Percentiles rank a stretch among this genome's conserved stretches.
These are phyloP conservation scores for Fistulifera solaris DNA, from an alignment of 108 stramenopile species.

Conservation along the genomic window DNA sequence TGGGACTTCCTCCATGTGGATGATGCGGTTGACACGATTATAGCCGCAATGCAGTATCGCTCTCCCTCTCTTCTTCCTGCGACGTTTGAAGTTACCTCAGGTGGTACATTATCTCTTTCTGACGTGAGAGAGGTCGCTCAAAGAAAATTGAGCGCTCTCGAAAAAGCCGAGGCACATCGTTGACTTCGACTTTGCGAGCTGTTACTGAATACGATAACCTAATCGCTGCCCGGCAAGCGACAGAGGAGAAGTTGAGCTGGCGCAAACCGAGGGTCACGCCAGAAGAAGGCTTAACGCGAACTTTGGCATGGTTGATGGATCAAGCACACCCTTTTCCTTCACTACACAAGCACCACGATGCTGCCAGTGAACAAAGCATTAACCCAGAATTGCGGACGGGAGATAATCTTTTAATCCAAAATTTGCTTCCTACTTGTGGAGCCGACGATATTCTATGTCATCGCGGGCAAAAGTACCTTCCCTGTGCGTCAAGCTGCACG, in stretches of 20 bases:
- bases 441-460: constrained; percentile 35
- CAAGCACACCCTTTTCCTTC: constrained; percentile 32
- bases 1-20: constrained; percentile 60
- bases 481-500: constrained; percentile 68
- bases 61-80: constrained; percentile 15
- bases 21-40: constrained; percentile 59
- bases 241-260: not conserved
- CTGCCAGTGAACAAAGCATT: not conserved
- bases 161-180: constrained; percentile 12
- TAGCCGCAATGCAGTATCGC: constrained; percentile 67
- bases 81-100: constrained; percentile 34
- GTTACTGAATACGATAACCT: not conserved
- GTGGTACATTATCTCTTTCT: constrained; percentile 1
- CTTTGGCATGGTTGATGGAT: constrained; percentile 69
- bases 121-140: constrained; percentile 1
- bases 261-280: constrained; percentile 28
- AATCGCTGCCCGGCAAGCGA: not conserved
- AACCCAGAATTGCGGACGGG: constrained; percentile 19
- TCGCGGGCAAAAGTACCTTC: constrained; percentile 26
- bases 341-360: constrained; percentile 2
- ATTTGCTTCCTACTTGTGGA: constrained; percentile 31
- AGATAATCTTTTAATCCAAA: constrained; percentile 34
- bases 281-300: constrained; percentile 38
- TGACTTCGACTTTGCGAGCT: not conserved
- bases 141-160: constrained; percentile 12